Percentiles rank a stretch among this genome's conserved stretches.
Evolutionary conservation across 2,329 filamentous ascomycete genomes (phyloP).

Genomic region (Paradendryphiella salina): DNA sequence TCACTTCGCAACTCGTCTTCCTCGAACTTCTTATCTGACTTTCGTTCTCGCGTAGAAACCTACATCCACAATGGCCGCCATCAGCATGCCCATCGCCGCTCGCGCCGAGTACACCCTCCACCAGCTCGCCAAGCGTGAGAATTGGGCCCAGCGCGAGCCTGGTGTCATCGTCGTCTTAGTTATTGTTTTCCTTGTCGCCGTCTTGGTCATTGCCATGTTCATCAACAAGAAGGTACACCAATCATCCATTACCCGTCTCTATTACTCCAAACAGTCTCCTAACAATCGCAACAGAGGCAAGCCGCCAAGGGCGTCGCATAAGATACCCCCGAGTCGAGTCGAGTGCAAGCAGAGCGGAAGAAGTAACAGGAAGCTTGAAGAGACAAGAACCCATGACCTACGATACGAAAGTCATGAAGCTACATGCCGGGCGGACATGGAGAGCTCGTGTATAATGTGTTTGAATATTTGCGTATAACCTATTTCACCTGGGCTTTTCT

Average conservation of each 20-base stretch:
- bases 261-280: neutral
- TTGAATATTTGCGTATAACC: conserved; percentile 25
- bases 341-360: conserved; percentile 9
- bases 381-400: conserved; percentile 7
- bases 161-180: conserved; percentile 66
- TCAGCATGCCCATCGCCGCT: conserved; percentile 44
- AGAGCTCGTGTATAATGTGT: conserved; percentile 36
- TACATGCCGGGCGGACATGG: conserved; percentile 6
- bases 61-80: conserved; percentile 43
- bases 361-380: neutral
- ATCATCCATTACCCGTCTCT: neutral
- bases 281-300: conserved; percentile 18
- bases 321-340: conserved; percentile 22
- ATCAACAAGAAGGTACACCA: conserved; percentile 51
- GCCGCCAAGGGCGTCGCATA: conserved; percentile 16
- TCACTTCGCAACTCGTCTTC: neutral
- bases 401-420: conserved; percentile 9
- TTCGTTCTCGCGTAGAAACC: conserved; percentile 23
- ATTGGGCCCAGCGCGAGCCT: conserved; percentile 61
- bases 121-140: conserved; percentile 56
- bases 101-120: conserved; percentile 44
- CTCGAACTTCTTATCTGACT: conserved; percentile 16
- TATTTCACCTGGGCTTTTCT: conserved; percentile 10
- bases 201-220: conserved; percentile 57
- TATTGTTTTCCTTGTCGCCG: conserved; percentile 61